Conservation (phyloP, 2,329 filamentous ascomycete genomes). For the Colletotrichum paranaense region DNA sequence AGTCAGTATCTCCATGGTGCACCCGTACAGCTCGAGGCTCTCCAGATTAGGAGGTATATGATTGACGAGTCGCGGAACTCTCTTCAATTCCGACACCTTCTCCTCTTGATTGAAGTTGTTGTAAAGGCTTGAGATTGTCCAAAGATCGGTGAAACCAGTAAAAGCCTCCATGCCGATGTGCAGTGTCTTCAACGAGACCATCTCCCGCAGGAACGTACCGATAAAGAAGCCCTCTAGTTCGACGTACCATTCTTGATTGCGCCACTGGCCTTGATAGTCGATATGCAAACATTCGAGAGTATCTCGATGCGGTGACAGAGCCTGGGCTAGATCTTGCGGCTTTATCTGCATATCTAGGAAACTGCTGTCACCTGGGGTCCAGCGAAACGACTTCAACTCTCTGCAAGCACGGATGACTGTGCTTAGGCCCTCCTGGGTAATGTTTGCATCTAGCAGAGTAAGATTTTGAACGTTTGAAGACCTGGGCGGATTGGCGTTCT, state of each 20-base stretch:
- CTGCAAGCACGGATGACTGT: neutral
- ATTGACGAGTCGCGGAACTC: neutral
- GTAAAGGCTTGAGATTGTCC: neutral
- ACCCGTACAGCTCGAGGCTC: neutral
- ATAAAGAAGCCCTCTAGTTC: neutral
- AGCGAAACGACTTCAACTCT: neutral
- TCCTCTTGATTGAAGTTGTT: neutral
- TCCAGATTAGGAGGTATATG: neutral
- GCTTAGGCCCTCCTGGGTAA: neutral
- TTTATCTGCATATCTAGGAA: conserved; percentile 14
- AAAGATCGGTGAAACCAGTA: neutral
- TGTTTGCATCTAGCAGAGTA: neutral
- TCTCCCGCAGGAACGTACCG: neutral
- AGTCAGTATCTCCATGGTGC: neutral
- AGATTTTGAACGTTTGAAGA: conserved; percentile 2
- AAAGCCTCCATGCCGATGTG: conserved; percentile 11
- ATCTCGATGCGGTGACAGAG: neutral
- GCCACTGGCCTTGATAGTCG: neutral
- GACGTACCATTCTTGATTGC: neutral
- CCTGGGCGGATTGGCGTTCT: neutral
- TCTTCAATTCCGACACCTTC: neutral
- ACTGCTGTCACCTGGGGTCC: conserved; percentile 3
- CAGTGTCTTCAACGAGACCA: neutral
- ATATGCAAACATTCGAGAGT: neutral
- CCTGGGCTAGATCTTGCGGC: neutral